These are phyloP conservation scores for Spathaspora hagerdaliae DNA, from an alignment of 805 yeast genomes.

Conservation along the genomic window DNA sequence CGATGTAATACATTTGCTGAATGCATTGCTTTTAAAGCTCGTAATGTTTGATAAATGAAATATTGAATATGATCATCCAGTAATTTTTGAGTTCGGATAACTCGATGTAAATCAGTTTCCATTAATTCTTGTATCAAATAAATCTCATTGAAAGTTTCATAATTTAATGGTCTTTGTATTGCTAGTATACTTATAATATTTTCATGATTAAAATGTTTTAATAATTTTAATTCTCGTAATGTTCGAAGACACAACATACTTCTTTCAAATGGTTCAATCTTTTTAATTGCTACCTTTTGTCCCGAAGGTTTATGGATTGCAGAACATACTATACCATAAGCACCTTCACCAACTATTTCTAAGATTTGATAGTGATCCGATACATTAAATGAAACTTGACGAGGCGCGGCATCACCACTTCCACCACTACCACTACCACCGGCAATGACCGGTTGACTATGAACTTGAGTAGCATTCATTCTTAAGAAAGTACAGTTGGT, in stretches of 20 bases:
- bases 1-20: conserved; percentile 93
- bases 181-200: conserved; percentile 88
- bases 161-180: conserved; percentile 77
- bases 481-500: no score
- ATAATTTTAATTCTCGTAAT: conserved; percentile 79
- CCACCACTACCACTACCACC: no score
- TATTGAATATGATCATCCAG: conserved; percentile 94
- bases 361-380: conserved; percentile 81
- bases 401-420: neutral
- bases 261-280: conserved; percentile 88
- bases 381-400: conserved; percentile 66
- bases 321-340: conserved; percentile 90
- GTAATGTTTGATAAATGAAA: conserved; percentile 83
- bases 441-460: no score
- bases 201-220: conserved; percentile 90
- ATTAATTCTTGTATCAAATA: conserved; percentile 83
- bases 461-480: no score
- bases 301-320: conserved; percentile 84
- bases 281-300: conserved; percentile 91
- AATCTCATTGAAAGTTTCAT: conserved; percentile 78
- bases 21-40: conserved; percentile 88
- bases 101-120: conserved; percentile 85
- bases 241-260: conserved; percentile 87
- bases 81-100: conserved; percentile 74
- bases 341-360: conserved; percentile 91